phyloP scores from a whole-genome alignment of 305 asterid genomes.

The Salvia sclarea region DNA sequence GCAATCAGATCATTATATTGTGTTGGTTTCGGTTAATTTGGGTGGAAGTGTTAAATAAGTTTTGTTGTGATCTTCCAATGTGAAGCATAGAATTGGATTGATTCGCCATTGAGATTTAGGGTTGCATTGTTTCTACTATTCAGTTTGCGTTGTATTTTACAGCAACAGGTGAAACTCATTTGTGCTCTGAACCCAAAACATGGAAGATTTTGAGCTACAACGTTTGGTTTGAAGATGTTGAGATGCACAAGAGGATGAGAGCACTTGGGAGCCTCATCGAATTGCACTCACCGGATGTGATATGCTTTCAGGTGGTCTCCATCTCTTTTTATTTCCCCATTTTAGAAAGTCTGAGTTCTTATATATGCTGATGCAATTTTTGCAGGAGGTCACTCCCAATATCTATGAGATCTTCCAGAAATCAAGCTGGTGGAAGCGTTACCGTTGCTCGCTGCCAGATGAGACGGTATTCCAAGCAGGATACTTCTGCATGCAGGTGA shows the following conservation, averaged over 20 bases:
- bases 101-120: background rate
- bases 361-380: conserved; percentile 17
- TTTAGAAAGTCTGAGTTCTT: background rate
- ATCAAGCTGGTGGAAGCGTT: conserved; percentile 86
- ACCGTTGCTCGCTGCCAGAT: conserved; percentile 64
- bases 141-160: conserved; percentile 11
- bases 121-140: background rate
- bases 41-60: background rate
- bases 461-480: conserved; percentile 41
- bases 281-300: conserved; percentile 79
- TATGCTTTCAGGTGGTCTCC: conserved; percentile 79
- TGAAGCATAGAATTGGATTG: background rate
- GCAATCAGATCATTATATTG: background rate
- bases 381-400: conserved; percentile 89
- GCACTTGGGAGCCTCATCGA: conserved; percentile 73
- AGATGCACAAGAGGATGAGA: conserved; percentile 69
- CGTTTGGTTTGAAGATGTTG: conserved; percentile 95
- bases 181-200: conserved; percentile 34
- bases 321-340: background rate
- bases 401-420: conserved; percentile 59
- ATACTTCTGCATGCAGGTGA: conserved; percentile 94
- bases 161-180: conserved; percentile 39
- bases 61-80: background rate
- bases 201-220: conserved; percentile 85
- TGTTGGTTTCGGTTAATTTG: background rate